Base-by-base conservation (phyloP, 1,139 yeast species). In the Eremothecium sinecaudum region DNA sequence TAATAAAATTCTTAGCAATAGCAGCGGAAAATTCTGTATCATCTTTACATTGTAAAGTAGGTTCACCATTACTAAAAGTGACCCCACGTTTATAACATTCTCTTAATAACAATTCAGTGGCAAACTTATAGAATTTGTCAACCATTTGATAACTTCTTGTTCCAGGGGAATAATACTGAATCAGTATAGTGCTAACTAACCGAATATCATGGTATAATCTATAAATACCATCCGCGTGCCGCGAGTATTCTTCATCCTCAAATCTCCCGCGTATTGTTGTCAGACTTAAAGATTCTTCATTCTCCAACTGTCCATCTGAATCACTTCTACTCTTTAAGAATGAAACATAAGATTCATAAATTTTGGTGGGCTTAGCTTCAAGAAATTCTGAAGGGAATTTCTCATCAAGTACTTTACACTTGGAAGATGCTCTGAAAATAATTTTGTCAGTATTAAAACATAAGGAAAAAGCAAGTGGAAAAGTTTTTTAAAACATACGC, bases 131-230 rank as follows among this genome's bases (percentile, higher is more conserved):
- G 48, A 80, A 79, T 37, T 69, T 69, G 54, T 82, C 90, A 27
- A 79, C 63, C 44, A 69, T 65, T 14, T 60, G 61, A 52, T 86
- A 86, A 10, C 59, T 59, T 15, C 61, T 51, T n/a, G 77, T 62
- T 2, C 84, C 86, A 20, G 76, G 66, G 16, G 69, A 66, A 37
- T 66, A 61, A 33, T 64, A 59, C 23, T 64, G 62, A 15, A 80
- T 65, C 22, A 67, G 61, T 17, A 69, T 52, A 7, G 75, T 69
- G 27, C 79, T 64, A 0, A 80, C 78, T 12, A 79, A 61, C 47
- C 75, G 80, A 39, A 87, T 56, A 55, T 87, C 97, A 50, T 80
- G 90, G 50, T 71, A 83, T 10, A 84, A 48, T 29, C 61, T 61
- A 46, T 76, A 79, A 7, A 77, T 43, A 2, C 57, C 52, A 35